phyloP scores from a whole-genome alignment of 2,329 filamentous ascomycete species.

The Cordyceps pruinosa region DNA sequence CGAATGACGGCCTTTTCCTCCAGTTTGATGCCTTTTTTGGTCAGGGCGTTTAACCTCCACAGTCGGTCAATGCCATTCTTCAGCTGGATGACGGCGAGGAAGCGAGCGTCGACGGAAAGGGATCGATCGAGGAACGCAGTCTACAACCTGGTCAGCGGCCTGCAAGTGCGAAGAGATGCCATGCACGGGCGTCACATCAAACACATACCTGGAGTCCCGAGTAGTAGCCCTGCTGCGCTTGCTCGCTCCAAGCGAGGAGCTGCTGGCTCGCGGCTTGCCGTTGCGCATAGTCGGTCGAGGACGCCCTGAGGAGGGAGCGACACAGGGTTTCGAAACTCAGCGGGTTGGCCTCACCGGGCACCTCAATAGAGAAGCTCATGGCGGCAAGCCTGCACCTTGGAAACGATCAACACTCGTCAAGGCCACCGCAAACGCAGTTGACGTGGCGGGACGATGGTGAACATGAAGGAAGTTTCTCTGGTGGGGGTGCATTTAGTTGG shows the following conservation, averaged over 20 bases:
- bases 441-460: not conserved
- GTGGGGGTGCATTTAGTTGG: constrained; percentile 8
- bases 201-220: constrained; percentile 56
- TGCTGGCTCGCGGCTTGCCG: constrained; percentile 64
- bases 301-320: constrained; percentile 56
- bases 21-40: constrained; percentile 59
- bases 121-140: constrained; percentile 74
- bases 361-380: constrained; percentile 70
- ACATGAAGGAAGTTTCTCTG: constrained; percentile 9
- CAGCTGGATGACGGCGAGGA: constrained; percentile 85
- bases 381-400: constrained; percentile 13
- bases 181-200: not conserved
- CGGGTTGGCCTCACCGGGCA: constrained; percentile 73
- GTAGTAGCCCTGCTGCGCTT: constrained; percentile 54
- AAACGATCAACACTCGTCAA: not conserved
- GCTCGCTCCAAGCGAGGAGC: constrained; percentile 61
- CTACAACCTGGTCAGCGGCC: constrained; percentile 35
- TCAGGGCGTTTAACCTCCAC: constrained; percentile 62
- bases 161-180: not conserved
- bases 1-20: constrained; percentile 75
- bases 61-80: constrained; percentile 96
- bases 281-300: constrained; percentile 54
- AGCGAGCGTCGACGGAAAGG: constrained; percentile 70
- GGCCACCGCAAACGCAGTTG: not conserved
- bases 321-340: constrained; percentile 58